A percentile compares a stretch with the other conserved stretches of the same genome.
Conservation (phyloP, 108 stramenopile species). For the Nitzschia inconspicua region DNA sequence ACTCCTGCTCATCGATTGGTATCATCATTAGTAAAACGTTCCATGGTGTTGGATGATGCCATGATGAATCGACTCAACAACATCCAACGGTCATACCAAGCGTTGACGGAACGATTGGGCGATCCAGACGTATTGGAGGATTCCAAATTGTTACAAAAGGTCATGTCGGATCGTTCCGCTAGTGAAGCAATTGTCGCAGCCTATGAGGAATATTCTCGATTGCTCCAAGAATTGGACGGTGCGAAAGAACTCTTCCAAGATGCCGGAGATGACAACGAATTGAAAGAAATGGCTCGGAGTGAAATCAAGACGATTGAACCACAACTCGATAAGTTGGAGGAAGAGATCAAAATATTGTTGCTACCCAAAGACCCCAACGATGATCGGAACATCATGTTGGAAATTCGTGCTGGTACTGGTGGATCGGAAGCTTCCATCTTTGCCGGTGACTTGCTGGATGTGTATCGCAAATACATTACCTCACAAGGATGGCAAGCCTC, state of each 20-base stretch:
- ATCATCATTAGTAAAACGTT: background rate
- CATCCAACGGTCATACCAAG: slow-evolving; percentile 68
- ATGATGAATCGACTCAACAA: slow-evolving; percentile 69
- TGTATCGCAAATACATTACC: slow-evolving; percentile 83
- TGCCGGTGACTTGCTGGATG: slow-evolving; percentile 88
- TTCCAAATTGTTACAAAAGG: slow-evolving; percentile 58
- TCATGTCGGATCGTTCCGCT: slow-evolving; percentile 81
- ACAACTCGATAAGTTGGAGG: slow-evolving; percentile 61
- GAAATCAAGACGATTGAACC: slow-evolving; percentile 79
- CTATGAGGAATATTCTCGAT: slow-evolving; percentile 65
- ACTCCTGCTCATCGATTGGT: no score
- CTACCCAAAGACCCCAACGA: slow-evolving; percentile 90
- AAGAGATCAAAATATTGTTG: slow-evolving; percentile 60
- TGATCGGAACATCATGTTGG: slow-evolving; percentile 90
- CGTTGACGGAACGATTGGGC: slow-evolving; percentile 76
- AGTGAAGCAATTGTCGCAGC: slow-evolving; percentile 73
- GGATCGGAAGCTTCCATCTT: slow-evolving; percentile 96
- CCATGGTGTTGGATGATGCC: slow-evolving; percentile 49
- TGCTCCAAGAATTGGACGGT: slow-evolving; percentile 60
- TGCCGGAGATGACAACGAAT: slow-evolving; percentile 77
- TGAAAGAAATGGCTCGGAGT: slow-evolving; percentile 83
- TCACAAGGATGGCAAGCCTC: slow-evolving; percentile 81
- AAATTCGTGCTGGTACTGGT: slow-evolving; percentile 96
- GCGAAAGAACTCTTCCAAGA: slow-evolving; percentile 82
- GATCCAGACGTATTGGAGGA: slow-evolving; percentile 85